phyloP scores from a whole-genome alignment of 2,329 filamentous ascomycete species.

The Sporothrix luriei region DNA sequence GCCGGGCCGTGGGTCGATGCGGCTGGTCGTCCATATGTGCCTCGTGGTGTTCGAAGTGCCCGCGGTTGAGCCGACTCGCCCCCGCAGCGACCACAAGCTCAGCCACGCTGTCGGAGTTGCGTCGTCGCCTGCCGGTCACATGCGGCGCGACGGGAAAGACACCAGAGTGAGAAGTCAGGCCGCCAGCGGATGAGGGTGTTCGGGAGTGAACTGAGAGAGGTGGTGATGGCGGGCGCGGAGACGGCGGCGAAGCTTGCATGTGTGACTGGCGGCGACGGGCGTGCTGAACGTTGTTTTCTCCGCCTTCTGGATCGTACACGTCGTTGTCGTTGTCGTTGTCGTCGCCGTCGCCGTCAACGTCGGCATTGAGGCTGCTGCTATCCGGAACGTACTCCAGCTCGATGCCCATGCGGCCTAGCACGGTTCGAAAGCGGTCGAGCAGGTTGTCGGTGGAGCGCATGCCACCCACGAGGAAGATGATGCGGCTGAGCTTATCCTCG shows the following conservation, averaged over 20 bases:
- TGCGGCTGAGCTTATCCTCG: conserved; percentile 70
- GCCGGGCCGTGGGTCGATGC: conserved; percentile 1
- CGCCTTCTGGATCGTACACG: background rate
- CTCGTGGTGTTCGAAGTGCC: conserved; percentile 21
- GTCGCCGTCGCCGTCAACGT: background rate
- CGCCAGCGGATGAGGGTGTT: conserved; percentile 25
- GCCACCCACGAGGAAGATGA: conserved; percentile 77
- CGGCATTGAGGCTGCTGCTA: background rate
- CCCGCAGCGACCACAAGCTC: conserved; percentile 20
- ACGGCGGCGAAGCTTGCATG: conserved; percentile 26
- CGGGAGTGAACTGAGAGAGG: conserved; percentile 26
- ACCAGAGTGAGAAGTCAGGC: conserved; percentile 27
- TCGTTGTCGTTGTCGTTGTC: background rate
- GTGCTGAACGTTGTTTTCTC: background rate
- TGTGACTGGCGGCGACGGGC: conserved; percentile 8
- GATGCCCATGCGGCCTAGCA: conserved; percentile 71
- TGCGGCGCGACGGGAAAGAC: conserved; percentile 33
- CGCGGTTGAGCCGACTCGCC: conserved; percentile 15
- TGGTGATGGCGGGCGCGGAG: conserved; percentile 24
- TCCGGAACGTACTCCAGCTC: conserved; percentile 62
- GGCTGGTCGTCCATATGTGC: background rate
- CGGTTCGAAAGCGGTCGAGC: conserved; percentile 68
- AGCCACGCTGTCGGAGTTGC: conserved; percentile 38
- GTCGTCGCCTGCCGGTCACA: conserved; percentile 36
- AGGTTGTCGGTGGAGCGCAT: conserved; percentile 59